A percentile compares a stretch with the other conserved stretches of the same genome.
These are phyloP conservation scores for Blastobotrys illinoisensis DNA, from an alignment of 1,139 yeast species.

Conservation along the genomic window DNA sequence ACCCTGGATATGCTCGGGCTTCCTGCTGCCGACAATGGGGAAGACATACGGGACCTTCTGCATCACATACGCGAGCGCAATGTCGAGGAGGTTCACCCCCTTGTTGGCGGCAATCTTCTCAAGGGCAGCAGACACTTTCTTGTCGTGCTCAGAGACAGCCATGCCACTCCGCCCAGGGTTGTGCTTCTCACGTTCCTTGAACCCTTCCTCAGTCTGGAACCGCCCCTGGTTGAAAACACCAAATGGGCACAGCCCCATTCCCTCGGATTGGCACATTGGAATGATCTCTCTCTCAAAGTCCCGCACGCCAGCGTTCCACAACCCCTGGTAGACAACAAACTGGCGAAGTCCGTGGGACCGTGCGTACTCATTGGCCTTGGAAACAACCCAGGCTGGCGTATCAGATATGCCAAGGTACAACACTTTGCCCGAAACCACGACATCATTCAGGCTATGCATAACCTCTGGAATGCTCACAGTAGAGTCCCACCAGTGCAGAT, in stretches of 20 bases:
- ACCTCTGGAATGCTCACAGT: slow-evolving; percentile 24
- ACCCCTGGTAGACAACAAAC: slow-evolving; percentile 25
- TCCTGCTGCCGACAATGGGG: slow-evolving; percentile 22
- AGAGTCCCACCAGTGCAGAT: slow-evolving; percentile 26
- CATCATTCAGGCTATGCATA: slow-evolving; percentile 23
- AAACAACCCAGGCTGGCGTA: slow-evolving; percentile 27
- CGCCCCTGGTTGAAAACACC: slow-evolving; percentile 21
- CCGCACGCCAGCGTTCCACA: slow-evolving; percentile 22
- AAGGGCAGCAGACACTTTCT: too few relatives aligned
- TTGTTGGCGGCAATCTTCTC: too few relatives aligned
- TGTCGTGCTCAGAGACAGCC: too few relatives aligned
- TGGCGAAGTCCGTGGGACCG: slow-evolving; percentile 20
- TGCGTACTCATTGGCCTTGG: slow-evolving; percentile 25
- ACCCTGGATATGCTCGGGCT: slow-evolving; percentile 16
- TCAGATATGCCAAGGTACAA: slow-evolving; percentile 25
- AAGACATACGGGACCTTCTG: slow-evolving; percentile 21
- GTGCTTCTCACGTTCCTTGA: slow-evolving; percentile 15
- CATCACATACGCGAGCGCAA: slow-evolving; percentile 25
- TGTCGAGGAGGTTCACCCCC: slow-evolving; percentile 7
- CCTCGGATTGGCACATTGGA: slow-evolving; percentile 20
- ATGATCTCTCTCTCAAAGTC: slow-evolving; percentile 26
- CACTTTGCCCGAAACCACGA: slow-evolving; percentile 19
- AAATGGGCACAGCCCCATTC: slow-evolving; percentile 25
- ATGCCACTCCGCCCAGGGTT: slow-evolving; percentile 7
- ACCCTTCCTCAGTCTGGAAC: slow-evolving; percentile 20